phyloP scores from a whole-genome alignment of 2,329 filamentous ascomycete species.

The Aspergillus melleus region DNA sequence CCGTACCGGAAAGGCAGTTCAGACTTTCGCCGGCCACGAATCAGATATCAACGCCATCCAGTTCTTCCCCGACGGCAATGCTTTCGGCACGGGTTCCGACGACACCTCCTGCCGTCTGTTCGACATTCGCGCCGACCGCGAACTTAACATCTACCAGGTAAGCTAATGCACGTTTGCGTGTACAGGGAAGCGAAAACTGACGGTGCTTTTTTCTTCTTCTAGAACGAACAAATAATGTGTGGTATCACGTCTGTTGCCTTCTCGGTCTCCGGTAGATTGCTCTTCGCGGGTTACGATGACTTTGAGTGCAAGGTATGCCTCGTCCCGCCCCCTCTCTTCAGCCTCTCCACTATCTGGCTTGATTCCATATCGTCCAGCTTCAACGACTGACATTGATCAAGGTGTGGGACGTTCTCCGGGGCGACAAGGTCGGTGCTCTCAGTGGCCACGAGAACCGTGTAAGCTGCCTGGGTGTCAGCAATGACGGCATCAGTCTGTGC shows the following conservation, averaged over 20 bases:
- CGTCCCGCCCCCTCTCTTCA: neutral
- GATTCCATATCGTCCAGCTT: neutral
- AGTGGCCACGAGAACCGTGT: slow-evolving; percentile 98
- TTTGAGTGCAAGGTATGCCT: slow-evolving; percentile 95
- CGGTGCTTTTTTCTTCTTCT: slow-evolving; percentile 8
- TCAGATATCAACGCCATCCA: slow-evolving; percentile 99
- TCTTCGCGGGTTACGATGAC: slow-evolving; percentile 98
- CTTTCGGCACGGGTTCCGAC: slow-evolving; percentile 96
- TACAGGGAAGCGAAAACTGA: slow-evolving; percentile 6
- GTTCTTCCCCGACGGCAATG: slow-evolving; percentile 98
- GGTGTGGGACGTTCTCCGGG: slow-evolving; percentile 97
- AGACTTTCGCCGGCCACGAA: slow-evolving; percentile 97
- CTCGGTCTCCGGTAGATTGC: slow-evolving; percentile 88
- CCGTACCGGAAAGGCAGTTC: slow-evolving; percentile 93
- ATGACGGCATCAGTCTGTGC: slow-evolving; percentile 98
- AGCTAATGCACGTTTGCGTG: slow-evolving; percentile 23
- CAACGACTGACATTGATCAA: slow-evolving; percentile 43
- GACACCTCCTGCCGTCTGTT: slow-evolving; percentile 97
- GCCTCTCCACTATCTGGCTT: neutral
- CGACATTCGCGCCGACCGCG: slow-evolving; percentile 92
- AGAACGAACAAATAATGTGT: slow-evolving; percentile 97
- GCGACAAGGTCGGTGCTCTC: slow-evolving; percentile 93
- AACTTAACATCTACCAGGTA: slow-evolving; percentile 68
- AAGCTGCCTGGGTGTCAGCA: slow-evolving; percentile 97
- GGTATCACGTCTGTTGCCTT: slow-evolving; percentile 98